Evolutionary conservation across 805 yeast genomes (phyloP).

Genomic region (Candida nitratophila): DNA sequence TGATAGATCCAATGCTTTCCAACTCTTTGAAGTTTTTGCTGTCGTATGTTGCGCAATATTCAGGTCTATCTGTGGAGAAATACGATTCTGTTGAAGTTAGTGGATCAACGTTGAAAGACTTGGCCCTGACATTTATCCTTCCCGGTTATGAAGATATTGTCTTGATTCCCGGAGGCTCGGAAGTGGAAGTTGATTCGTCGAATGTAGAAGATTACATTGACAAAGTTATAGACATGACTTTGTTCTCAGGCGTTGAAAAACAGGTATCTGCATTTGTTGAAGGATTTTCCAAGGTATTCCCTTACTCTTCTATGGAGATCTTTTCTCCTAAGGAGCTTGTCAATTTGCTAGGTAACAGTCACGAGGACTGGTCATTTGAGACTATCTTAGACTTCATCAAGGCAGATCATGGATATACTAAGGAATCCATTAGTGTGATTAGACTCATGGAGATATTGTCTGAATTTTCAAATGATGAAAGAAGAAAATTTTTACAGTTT

Average conservation of each 20-base stretch:
- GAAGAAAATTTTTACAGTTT: constrained; percentile 74
- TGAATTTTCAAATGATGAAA: constrained; percentile 44
- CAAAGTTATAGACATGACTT: constrained; percentile 47
- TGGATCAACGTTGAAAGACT: constrained; percentile 37
- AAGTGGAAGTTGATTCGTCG: constrained; percentile 36
- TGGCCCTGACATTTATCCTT: constrained; percentile 58
- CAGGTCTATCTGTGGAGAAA: neutral
- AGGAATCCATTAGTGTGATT: constrained; percentile 58
- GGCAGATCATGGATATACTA: constrained; percentile 87
- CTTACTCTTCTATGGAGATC: constrained; percentile 61
- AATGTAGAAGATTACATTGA: constrained; percentile 56
- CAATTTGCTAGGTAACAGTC: constrained; percentile 64
- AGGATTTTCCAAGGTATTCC: constrained; percentile 82
- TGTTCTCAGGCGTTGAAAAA: constrained; percentile 54
- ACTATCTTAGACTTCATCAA: constrained; percentile 54
- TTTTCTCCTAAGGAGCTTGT: constrained; percentile 72
- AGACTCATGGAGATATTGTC: constrained; percentile 57
- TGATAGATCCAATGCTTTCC: constrained; percentile 54
- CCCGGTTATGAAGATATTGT: constrained; percentile 71
- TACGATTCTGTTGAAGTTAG: constrained; percentile 9
- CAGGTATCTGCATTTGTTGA: constrained; percentile 65
- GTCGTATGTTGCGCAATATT: constrained; percentile 29
- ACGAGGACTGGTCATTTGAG: constrained; percentile 79
- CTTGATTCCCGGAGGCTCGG: constrained; percentile 47
- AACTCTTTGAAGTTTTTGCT: constrained; percentile 48